Conservation (phyloP, 1,139 yeast species). For the Blastobotrys raffinosifermentans region DNA sequence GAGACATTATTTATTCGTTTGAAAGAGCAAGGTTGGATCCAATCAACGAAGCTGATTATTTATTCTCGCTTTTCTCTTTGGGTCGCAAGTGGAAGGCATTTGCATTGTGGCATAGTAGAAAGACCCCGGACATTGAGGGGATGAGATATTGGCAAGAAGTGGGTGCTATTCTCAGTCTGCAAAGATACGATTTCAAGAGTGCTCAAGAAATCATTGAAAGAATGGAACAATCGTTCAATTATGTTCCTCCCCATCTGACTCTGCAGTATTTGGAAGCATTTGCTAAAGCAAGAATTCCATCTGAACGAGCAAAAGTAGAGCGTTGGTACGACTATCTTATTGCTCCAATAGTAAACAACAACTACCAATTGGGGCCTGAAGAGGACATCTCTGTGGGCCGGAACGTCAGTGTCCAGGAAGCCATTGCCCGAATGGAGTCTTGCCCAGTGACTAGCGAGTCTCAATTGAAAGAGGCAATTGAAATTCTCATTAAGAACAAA, state of each 20-base stretch:
- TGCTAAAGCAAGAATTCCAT: conserved; percentile 10
- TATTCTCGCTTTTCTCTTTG: conserved; percentile 26
- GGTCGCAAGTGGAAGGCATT: conserved; percentile 25
- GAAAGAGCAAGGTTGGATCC: conserved; percentile 32
- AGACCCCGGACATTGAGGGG: conserved; percentile 24
- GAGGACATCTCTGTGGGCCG: no score
- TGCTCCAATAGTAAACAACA: conserved; percentile 11
- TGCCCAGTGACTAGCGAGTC: conserved; percentile 9
- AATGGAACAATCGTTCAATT: conserved; percentile 15
- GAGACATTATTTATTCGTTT: conserved; percentile 28
- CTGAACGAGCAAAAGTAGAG: background rate
- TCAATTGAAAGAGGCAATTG: conserved; percentile 2
- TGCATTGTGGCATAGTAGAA: conserved; percentile 28
- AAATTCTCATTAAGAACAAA: background rate
- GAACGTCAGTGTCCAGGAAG: no score
- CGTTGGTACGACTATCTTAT: conserved; percentile 21
- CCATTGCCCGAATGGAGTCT: conserved; percentile 6
- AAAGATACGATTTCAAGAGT: conserved; percentile 20
- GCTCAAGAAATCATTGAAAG: conserved; percentile 23
- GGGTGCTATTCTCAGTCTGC: conserved; percentile 28
- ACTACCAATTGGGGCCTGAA: conserved; percentile 12
- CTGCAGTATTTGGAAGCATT: conserved; percentile 22
- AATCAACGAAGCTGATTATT: conserved; percentile 32
- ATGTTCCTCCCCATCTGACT: conserved; percentile 24
- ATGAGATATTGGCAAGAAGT: conserved; percentile 32